phyloP scores from a whole-genome alignment of 2,329 filamentous ascomycete genomes.

The Clonostachys solani region DNA sequence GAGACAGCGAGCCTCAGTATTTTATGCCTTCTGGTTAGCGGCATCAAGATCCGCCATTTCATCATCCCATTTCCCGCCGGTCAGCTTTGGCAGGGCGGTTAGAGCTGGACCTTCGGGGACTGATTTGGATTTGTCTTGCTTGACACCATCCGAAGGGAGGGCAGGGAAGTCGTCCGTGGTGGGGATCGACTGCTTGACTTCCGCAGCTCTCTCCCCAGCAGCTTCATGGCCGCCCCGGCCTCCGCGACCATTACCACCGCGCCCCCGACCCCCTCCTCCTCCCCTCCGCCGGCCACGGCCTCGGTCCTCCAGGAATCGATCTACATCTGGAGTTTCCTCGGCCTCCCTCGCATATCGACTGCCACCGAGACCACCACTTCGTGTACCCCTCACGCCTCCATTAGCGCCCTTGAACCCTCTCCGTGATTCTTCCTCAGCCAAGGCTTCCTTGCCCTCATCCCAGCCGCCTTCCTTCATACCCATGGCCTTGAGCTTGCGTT shows the following conservation, averaged over 20 bases:
- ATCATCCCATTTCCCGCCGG: slow-evolving; percentile 48
- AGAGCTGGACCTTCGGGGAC: slow-evolving; percentile 3
- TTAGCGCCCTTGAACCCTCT: slow-evolving; percentile 36
- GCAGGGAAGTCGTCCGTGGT: slow-evolving; percentile 28
- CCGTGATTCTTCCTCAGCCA: slow-evolving; percentile 32
- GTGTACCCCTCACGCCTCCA: slow-evolving; percentile 31
- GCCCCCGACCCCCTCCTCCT: slow-evolving; percentile 21
- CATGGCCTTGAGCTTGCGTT: slow-evolving; percentile 57
- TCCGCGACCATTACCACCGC: slow-evolving; percentile 27
- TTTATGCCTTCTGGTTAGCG: slow-evolving; percentile 16
- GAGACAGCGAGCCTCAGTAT: not conserved
- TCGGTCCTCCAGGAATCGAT: slow-evolving; percentile 29
- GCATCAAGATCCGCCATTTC: slow-evolving; percentile 51
- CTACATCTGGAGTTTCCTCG: slow-evolving; percentile 22
- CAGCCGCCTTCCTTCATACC: slow-evolving; percentile 48
- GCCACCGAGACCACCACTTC: slow-evolving; percentile 32
- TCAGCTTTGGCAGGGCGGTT: slow-evolving; percentile 14
- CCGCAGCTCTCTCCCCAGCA: slow-evolving; percentile 10
- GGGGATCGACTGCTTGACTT: slow-evolving; percentile 15
- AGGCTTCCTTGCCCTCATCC: slow-evolving; percentile 53
- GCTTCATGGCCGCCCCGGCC: slow-evolving; percentile 19
- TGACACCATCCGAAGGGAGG: slow-evolving; percentile 14
- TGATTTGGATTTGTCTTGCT: not conserved
- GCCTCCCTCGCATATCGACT: slow-evolving; percentile 35
- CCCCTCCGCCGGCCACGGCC: slow-evolving; percentile 21